A percentile compares a stretch with the other conserved stretches of the same genome.
Evolutionary conservation across 306 rosid genomes (phyloP).

Genomic region (Quercus berberidifolia): DNA sequence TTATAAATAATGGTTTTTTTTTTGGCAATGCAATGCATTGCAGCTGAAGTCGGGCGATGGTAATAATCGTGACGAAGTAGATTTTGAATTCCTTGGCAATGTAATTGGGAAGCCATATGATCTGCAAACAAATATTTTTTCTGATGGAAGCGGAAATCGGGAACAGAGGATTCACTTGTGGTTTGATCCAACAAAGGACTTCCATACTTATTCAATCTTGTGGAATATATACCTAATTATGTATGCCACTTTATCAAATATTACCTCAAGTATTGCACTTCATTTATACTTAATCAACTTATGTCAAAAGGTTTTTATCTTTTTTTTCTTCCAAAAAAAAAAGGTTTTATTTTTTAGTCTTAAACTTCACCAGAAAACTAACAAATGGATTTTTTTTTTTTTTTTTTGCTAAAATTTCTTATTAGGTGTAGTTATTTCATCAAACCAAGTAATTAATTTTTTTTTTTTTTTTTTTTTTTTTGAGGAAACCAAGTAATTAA

Average conservation of each 20-base stretch:
- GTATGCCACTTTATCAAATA: conserved; percentile 35
- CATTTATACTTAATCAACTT: no score
- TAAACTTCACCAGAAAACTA: no score
- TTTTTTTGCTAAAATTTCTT: no score
- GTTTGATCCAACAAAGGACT: conserved; percentile 92
- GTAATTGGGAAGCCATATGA: conserved; percentile 67
- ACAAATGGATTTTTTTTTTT: no score
- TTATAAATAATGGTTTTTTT: background rate
- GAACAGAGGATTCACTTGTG: conserved; percentile 85
- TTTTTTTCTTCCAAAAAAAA: no score
- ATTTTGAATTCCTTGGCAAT: conserved; percentile 87
- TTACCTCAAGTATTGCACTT: no score
- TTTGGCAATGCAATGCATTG: conserved; percentile 12
- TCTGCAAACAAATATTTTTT: conserved; percentile 78
- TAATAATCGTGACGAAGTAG: conserved; percentile 70
- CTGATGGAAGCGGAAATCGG: conserved; percentile 63
- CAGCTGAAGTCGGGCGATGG: conserved; percentile 84
- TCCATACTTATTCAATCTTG: conserved; percentile 76
- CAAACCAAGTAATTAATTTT: no score
- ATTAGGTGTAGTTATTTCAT: no score
- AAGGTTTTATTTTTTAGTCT: no score
- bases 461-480: no score
- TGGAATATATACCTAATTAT: conserved; percentile 90
- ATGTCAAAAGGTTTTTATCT: no score
- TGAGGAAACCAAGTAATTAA: no score